Evolutionary conservation across 1,139 yeast genomes (phyloP), one percentile per base, ranked within the genome.

Genomic region (Geotrichum klebahnii): DNA sequence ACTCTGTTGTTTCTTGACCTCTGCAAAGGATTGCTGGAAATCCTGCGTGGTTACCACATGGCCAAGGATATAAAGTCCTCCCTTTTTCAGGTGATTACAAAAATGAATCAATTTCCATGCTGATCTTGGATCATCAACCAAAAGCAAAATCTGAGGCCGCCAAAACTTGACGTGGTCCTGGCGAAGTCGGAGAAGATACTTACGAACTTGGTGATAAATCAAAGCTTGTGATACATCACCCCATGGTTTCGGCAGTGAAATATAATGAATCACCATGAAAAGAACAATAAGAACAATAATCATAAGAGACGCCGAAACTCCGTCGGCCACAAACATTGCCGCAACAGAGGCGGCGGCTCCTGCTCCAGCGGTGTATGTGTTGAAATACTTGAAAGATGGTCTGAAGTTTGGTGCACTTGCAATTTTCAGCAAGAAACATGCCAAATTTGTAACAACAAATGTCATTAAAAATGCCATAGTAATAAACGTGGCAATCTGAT

Each of bases 381-480:
- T 84, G 70, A 92, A 92, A 61, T 84, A 92, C 52, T 79, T 82
- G 75, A 92, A 92, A 3, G 96, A 86, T 1, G 98, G 98, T 60
- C 98, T 73, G 67, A 92, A 92, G 65, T 92, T 92, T 10, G 98
- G 98, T 2, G 98, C 98, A 1, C 96, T 81, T 0, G 97, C 94
- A 12, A 92, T 71, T 57, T 84, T 84, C 59, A 92, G 75, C 52
- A 92, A 68, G 64, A 90, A 89, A 66, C 98, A 92, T 1, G 98
- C 97, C 56, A 90, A 67, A 62, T 92, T 92, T 32, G 95, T 89
- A 3, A 90, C 96, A 43, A 90, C 84, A 63, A 92, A 92, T 0
- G 98, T 92, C 92, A 90, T 86, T 51, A 92, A 73, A 61, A 88
- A 92, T 0, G 98, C 96, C 97, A 92, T 89, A 1, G 97, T 90